Evolutionary conservation across 441 rosid species (phyloP), one percentile per base, ranked within the genome.

Genomic region (Rhodomyrtus psidioides): DNA sequence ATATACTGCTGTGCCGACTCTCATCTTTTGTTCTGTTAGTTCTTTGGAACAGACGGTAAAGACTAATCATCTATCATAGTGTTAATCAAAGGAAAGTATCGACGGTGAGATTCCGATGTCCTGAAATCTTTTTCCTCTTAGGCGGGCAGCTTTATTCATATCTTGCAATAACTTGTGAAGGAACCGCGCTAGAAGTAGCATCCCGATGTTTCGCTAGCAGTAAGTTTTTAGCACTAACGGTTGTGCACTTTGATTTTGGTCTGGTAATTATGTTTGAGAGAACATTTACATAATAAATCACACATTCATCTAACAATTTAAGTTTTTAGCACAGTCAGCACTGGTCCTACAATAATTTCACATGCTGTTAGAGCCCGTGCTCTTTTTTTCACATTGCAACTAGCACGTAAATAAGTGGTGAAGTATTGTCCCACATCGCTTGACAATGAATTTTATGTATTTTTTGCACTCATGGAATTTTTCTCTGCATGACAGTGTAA

Each of bases 301-400:
- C 24, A 2, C 34, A 1, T 30, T 30, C 12, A 62, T 62, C 0
- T 8, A 62, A 17, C 6, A 4, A 6, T 9, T 62, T 9, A 62
- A 62, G 42, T 8, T 30, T 16, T 60, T 16, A 5, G 24, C 30
- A 7, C 4, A 17, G 0, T 8, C 17, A 0, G 5, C 0, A 0
- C 0, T 28, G 10, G 9, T 16, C 1, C 9, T 5, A 62, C 5
- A 2, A 30, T 16, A 60, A 60, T 3, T 7, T 60, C 39, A 60
- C 12, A 15, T 60, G 19, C 1, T 60, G 15, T 60, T 9, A 27
- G 34, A 60, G 6, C 3, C 4, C 2, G 9, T 15, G 39, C 19
- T 4, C 28, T 53, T 13, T 16, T 53, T 53, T 53, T 5, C 17
- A 14, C 54, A 1, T 53, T 2, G 54, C 6, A 5, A 53, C 17